Evolutionary conservation across 1,139 yeast species (phyloP).

Genomic region (Nakaseomyces bracarensis): DNA sequence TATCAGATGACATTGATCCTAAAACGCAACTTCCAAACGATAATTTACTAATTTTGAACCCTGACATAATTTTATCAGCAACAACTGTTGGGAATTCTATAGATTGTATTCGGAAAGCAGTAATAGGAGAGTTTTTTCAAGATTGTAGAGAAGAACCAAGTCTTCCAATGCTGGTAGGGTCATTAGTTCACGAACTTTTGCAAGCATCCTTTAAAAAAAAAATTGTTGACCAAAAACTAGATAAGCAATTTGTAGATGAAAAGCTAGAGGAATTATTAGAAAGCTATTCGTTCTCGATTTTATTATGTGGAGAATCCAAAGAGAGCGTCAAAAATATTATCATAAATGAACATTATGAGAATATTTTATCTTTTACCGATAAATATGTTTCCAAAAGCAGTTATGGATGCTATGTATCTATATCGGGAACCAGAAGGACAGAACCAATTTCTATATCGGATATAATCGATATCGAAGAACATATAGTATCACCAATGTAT

Average conservation of each 20-base stretch:
- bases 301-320: slow-evolving; percentile 46
- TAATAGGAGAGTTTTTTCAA: slow-evolving; percentile 47
- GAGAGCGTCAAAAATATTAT: slow-evolving; percentile 43
- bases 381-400: slow-evolving; percentile 34
- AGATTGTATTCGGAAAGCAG: slow-evolving; percentile 63
- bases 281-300: slow-evolving; percentile 42
- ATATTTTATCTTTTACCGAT: slow-evolving; percentile 57
- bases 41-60: slow-evolving; percentile 67
- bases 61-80: slow-evolving; percentile 74
- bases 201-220: slow-evolving; percentile 52
- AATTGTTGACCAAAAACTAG: slow-evolving; percentile 29
- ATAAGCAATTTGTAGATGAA: slow-evolving; percentile 39
- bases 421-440: slow-evolving; percentile 38
- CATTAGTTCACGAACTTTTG: slow-evolving; percentile 67
- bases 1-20: slow-evolving; percentile 29
- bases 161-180: slow-evolving; percentile 63
- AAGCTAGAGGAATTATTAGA: slow-evolving; percentile 42
- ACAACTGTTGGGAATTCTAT: slow-evolving; percentile 74
- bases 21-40: slow-evolving; percentile 48
- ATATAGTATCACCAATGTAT: slow-evolving; percentile 81
- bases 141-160: slow-evolving; percentile 47
- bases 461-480: slow-evolving; percentile 79
- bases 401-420: slow-evolving; percentile 25
- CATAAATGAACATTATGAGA: slow-evolving; percentile 42
- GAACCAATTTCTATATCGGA: slow-evolving; percentile 49